Evolutionary conservation across 805 yeast species (phyloP), one percentile per base, ranked within the genome.

Genomic region (Metschnikowia cerradonensis): DNA sequence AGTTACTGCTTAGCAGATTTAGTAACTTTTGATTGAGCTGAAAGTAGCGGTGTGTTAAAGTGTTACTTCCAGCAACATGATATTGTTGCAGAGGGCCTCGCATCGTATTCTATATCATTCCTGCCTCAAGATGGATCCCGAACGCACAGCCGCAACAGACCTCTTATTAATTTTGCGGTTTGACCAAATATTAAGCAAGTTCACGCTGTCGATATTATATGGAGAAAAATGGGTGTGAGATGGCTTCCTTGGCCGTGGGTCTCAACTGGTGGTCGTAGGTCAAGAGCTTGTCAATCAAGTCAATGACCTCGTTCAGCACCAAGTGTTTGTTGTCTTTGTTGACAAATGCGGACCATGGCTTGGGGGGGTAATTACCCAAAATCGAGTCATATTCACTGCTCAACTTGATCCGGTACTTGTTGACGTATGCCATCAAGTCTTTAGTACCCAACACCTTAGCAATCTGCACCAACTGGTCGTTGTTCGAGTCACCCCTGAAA

Each of bases 231-330:
- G 72, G 68, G 70, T 90, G 96, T 13, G 70, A 81, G 86, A 90
- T 83, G 26, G 96, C 94, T 66, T 91, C 96, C 66, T 78, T 80
- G 1, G 96, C 96, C 6, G 97, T 89, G 42, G 89, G 77, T 65
- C 97, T 79, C 65, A 86, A 86, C 64, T 88, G 90, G 67, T 91
- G 97, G 65, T 91, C 97, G 63, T 88, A 90, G 52, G 88, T 79
- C 59, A 90, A 74, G 54, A 91, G 72, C 60, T 83, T 80, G 66
- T 88, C 96, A 56, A 90, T 80, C 61, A 90, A 81, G 66, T 90
- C 96, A 47, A 92, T 71, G 42, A 88, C 85, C 51, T 88, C 94
- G 23, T 66, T 66, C 57, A 80, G 78, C 33, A 83, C 82, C 56
- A 90, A 72, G 61, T 82, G 82, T 63, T 76, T 78, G 68, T 90